Evolutionary conservation across 2,329 filamentous ascomycete species (phyloP), one percentile per base, ranked within the genome.

Genomic region (Pseudogymnoascus sp.): DNA sequence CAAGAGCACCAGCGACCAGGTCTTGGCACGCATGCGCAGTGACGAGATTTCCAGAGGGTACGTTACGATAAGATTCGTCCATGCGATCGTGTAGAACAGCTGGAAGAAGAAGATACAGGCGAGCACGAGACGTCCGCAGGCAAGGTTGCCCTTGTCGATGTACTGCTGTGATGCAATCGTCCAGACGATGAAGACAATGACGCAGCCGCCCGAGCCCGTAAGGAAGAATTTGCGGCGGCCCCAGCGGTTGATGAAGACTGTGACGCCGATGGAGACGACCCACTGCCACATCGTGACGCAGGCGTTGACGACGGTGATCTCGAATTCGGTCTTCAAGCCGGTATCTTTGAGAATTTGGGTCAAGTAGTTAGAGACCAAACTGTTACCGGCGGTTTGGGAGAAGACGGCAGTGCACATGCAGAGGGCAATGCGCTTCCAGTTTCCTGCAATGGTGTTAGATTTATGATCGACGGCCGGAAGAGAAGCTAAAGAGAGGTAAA

Each of bases 31-130:
- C 73, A 78, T 77, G 59, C 75, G 72, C 38, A 77, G 76, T 0
- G 77, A 74, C 4, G 77, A 74, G 5, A 79, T 69, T 65, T 79
- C 77, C 0, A 78, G 70, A 1, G 78, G 76, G 59, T 80, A 80
- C 0, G 76, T 77, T 0, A 79, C 76, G 2, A 78, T 73, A 46
- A 79, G 46, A 6, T 77, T 77, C 0, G 76, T 78, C 78, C 77
- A 80, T 1, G 75, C 77, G 36, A 78, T 72, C 0, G 74, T 77
- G 61, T 79, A 79, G 37, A 78, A 77, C 0, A 70, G 72, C 25
- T 77, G 73, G 67, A 77, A 78, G 36, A 78, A 61, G 64, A 79
- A 79, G 63, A 79, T 77, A 62, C 75, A 78, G 0, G 75, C 75
- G 3, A 79, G 66, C 0, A 80, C 77, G 0, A 76, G 67, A 1